A percentile compares a stretch with the other conserved stretches of the same genome.
phyloP scores from a whole-genome alignment of 257 asterid genomes.

The Paulownia fortunei region DNA sequence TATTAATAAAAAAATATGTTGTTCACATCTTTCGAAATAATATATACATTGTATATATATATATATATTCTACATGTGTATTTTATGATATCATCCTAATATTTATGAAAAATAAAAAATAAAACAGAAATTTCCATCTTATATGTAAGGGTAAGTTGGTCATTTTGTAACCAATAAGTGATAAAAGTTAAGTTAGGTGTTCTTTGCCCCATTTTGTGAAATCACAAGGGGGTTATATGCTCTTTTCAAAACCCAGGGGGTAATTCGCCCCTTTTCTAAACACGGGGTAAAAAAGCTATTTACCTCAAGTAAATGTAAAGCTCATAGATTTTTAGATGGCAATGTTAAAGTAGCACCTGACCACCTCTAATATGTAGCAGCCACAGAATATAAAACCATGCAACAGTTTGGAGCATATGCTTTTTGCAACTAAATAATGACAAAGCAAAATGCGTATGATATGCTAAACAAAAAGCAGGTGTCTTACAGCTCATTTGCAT shows the following conservation, averaged over 20 bases:
- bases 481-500: not conserved
- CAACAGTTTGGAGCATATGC: not conserved
- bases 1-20: not conserved
- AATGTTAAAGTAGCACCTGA: not conserved
- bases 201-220: not conserved
- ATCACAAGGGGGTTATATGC: not conserved
- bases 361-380: not conserved
- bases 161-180: too few relatives aligned
- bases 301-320: not conserved
- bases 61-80: not conserved
- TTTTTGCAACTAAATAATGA: not conserved
- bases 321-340: too few relatives aligned
- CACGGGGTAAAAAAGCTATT: not conserved
- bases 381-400: not conserved
- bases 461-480: not conserved
- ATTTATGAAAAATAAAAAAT: too few relatives aligned
- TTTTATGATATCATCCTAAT: not conserved
- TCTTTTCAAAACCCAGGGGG: not conserved
- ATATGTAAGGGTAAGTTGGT: too few relatives aligned
- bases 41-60: not conserved
- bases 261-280: not conserved
- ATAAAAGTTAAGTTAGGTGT: not conserved
- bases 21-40: not conserved
- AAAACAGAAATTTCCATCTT: not conserved
- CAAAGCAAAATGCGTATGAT: not conserved